phyloP scores from a whole-genome alignment of 345 rosid genomes.

The Anacardium occidentale region DNA sequence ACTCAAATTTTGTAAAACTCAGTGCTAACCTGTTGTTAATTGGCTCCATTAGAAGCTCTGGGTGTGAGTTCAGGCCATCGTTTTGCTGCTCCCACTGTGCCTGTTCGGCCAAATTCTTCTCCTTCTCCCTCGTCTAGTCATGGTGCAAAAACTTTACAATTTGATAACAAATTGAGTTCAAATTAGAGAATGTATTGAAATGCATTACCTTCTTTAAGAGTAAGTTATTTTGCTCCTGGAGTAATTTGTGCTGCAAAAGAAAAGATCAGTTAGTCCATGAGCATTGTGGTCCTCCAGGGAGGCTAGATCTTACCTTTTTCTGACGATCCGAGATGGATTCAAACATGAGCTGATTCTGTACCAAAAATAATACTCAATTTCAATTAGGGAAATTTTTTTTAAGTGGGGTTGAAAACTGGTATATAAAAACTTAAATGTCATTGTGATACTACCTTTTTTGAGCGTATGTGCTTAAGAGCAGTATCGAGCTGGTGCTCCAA shows the following conservation, averaged over 20 bases:
- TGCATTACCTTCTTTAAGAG: conserved; percentile 69
- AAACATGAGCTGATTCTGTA: conserved; percentile 77
- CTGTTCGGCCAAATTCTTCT: conserved; percentile 43
- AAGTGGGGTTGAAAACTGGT: neutral
- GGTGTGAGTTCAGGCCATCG: conserved; percentile 33
- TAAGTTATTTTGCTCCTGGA: conserved; percentile 66
- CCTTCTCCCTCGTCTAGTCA: conserved; percentile 69
- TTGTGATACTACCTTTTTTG: conserved; percentile 53
- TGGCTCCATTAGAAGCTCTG: conserved; percentile 38
- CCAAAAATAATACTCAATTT: neutral
- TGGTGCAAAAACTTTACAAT: neutral
- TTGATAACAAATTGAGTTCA: neutral
- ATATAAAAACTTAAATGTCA: no score
- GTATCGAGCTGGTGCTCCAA: conserved; percentile 81
- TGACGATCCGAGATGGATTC: conserved; percentile 82
- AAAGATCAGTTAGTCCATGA: neutral
- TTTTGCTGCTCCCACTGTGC: conserved; percentile 35
- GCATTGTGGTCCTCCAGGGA: neutral
- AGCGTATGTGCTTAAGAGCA: conserved; percentile 66
- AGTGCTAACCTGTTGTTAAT: conserved; percentile 36
- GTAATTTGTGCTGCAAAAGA: conserved; percentile 55
- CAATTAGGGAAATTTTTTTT: neutral
- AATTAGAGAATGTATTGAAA: conserved; percentile 7
- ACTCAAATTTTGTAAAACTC: no score
- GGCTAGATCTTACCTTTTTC: conserved; percentile 52